These are phyloP conservation scores for Xylaria palmicola DNA, from an alignment of 495 filamentous ascomycete genomes.

Conservation along the genomic window DNA sequence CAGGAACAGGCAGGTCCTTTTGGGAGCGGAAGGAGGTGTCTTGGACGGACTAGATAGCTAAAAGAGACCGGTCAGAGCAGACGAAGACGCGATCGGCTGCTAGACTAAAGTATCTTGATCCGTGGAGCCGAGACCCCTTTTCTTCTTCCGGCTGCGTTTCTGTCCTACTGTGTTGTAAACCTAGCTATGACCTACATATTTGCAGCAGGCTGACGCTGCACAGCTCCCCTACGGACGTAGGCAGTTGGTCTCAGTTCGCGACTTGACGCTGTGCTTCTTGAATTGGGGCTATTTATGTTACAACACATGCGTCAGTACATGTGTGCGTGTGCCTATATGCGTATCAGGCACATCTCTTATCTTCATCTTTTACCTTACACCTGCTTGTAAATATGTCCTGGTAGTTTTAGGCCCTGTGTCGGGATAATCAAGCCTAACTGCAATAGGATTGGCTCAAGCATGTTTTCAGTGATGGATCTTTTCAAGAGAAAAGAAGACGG, in stretches of 20 bases:
- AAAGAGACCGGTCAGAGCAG: constrained; percentile 16
- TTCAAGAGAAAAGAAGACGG: not conserved
- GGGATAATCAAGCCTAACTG: not conserved
- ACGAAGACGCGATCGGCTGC: constrained; percentile 12
- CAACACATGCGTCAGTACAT: constrained; percentile 2
- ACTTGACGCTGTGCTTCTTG: constrained; percentile 2
- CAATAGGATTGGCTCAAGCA: not conserved
- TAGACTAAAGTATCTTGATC: too few species aligned
- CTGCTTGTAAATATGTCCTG: not conserved
- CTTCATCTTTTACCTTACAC: not conserved
- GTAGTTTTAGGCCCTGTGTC: not conserved
- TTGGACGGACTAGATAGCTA: too few species aligned
- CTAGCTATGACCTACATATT: too few species aligned
- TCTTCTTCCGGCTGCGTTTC: constrained; percentile 5
- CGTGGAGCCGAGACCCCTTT: constrained; percentile 13
- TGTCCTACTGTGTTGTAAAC: too few species aligned
- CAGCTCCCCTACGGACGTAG: constrained; percentile 10
- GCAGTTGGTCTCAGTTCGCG: not conserved
- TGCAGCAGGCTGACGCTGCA: too few species aligned
- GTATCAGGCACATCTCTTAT: not conserved
- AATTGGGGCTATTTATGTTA: not conserved
- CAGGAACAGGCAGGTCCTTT: not conserved
- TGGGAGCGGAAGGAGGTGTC: not conserved
- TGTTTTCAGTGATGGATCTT: not conserved
- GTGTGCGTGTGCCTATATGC: not conserved